A percentile compares a stretch with the other conserved stretches of the same genome.
These are phyloP conservation scores for Protomyces arabidopsidicola DNA, from an alignment of 1,139 yeast genomes.

Conservation along the genomic window DNA sequence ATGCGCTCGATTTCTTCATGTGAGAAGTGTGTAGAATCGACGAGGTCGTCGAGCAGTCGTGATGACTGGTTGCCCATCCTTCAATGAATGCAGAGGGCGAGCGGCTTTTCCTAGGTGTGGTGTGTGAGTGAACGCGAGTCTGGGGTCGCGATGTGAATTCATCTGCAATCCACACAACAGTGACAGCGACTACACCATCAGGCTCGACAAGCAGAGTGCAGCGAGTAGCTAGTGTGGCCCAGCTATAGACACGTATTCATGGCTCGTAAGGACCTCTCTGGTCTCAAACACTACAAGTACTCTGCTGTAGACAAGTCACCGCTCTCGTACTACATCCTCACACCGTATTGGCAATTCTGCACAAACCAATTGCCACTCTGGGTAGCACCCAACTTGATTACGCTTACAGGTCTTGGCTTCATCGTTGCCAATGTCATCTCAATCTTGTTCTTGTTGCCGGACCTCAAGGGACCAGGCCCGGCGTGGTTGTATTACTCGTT, in stretches of 20 bases:
- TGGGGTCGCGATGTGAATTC: no score
- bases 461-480: conserved; percentile 52
- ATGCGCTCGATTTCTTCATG: conserved; percentile 87
- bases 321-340: conserved; percentile 58
- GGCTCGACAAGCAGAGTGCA: no score
- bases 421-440: conserved; percentile 52
- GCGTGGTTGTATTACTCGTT: conserved; percentile 62
- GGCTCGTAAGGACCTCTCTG: conserved; percentile 10
- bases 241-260: not conserved
- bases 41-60: conserved; percentile 22
- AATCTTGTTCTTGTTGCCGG: conserved; percentile 54
- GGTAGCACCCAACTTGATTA: conserved; percentile 75
- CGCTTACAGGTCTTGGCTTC: conserved; percentile 61
- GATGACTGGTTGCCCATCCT: conserved; percentile 28
- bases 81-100: no score
- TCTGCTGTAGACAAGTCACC: conserved; percentile 63
- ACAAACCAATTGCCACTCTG: conserved; percentile 63
- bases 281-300: conserved; percentile 26
- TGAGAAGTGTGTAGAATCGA: conserved; percentile 44
- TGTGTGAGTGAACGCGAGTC: no score
- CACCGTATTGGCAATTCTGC: conserved; percentile 67
- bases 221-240: not conserved
- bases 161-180: no score
- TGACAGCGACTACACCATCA: no score
- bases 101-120: no score